A percentile compares a stretch with the other conserved stretches of the same genome.
Conservation (phyloP, 139 green algal genomes). For the Picochlorum sp. region DNA sequence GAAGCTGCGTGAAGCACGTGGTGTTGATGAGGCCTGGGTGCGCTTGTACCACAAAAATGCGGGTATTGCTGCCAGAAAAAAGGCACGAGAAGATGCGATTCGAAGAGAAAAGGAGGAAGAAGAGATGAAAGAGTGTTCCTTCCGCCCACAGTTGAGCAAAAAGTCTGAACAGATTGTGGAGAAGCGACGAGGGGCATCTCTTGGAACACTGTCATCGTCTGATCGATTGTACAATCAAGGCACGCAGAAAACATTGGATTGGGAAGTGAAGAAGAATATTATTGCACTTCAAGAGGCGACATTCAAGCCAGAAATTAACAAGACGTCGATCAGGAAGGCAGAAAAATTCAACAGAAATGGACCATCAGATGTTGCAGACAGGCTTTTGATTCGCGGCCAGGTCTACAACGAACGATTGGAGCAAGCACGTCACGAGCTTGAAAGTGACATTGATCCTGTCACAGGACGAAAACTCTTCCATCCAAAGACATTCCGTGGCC, state of each 20-base stretch:
- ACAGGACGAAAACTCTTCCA: slow-evolving; percentile 58
- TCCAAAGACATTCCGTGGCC: slow-evolving; percentile 47
- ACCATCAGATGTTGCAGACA: not conserved
- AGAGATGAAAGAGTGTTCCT: slow-evolving; percentile 54
- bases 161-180: slow-evolving; percentile 15
- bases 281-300: slow-evolving; percentile 68
- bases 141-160: slow-evolving; percentile 49
- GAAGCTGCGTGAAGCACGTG: slow-evolving; percentile 3
- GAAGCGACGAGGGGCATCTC: slow-evolving; percentile 11
- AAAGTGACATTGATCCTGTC: slow-evolving; percentile 42
- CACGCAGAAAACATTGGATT: slow-evolving; percentile 30
- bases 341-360: slow-evolving; percentile 8
- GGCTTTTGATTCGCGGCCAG: slow-evolving; percentile 16
- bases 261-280: slow-evolving; percentile 31
- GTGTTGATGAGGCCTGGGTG: not conserved
- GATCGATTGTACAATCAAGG: slow-evolving; percentile 72
- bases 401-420: slow-evolving; percentile 44
- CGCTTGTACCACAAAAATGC: no score
- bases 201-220: slow-evolving; percentile 4
- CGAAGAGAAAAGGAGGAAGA: not conserved
- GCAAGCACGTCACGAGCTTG: slow-evolving; percentile 25
- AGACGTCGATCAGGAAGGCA: slow-evolving; percentile 6
- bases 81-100: not conserved
- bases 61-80: no score
- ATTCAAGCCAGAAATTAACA: slow-evolving; percentile 52